Evolutionary conservation across 495 filamentous ascomycete genomes (phyloP), one percentile per base, ranked within the genome.

Genomic region (Neurospora intermedia): DNA sequence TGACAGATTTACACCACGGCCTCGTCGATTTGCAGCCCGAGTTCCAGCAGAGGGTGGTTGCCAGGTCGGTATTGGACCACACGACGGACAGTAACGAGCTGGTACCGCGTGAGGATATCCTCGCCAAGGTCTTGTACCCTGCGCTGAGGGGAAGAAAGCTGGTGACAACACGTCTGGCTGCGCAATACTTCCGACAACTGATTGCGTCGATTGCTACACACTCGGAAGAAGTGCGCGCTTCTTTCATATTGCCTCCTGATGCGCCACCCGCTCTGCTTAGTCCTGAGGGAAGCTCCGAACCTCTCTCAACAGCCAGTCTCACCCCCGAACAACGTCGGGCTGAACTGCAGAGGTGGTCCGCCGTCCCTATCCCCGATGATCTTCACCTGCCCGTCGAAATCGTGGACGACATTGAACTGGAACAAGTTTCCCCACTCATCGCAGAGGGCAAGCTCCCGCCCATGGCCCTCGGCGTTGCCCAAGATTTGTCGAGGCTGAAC

Each of bases 1-100:
- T 81, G 23, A 81, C 82, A 0, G 84, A 85, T 70, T 74, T 85
- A 11, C 82, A 83, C 27, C 82, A 85, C 72, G 78, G 78, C 38
- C 75, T 76, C 1, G 72, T 79, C 5, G 69, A 79, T 4, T 46
- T 74, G 18, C 80, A 79, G 69, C 78, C 80, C 15, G 43, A 71
- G n/a, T 73, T 73, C 4, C 81, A 83, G 62, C 78, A 79, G 10
- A 48, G 75, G 16, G 81, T 84, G 41, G 81, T 85, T 42, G 74
- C 74, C 4, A 74, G 76, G 23, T 78, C 78, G 6, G 75, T 84
- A 40, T 72, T 78, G 9, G 77, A 80, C 31, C 83, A 83, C 71
- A 78, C 82, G 18, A 77, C 77, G 4, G 78, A 77, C 31, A 75
- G 43, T 16, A 20, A 74, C 41, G 76, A 78, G n/a, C 76, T 75